These are phyloP conservation scores for Pleurostoma richardsiae DNA, from an alignment of 2,329 filamentous ascomycete genomes.

Conservation along the genomic window DNA sequence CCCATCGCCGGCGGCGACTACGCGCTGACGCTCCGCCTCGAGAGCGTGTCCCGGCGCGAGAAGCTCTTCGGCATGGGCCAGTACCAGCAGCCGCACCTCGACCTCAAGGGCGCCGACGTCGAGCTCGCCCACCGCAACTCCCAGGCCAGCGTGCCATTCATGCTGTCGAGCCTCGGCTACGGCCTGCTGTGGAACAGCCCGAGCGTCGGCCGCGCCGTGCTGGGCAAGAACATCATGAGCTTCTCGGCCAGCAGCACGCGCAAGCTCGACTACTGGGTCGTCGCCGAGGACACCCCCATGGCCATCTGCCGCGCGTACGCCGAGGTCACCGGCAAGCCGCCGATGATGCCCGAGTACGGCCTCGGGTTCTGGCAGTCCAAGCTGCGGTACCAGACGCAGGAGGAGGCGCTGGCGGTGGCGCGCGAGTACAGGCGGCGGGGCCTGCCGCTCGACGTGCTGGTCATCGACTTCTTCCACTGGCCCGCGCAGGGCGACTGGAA, in stretches of 20 bases:
- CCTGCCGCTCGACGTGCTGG: conserved; percentile 60
- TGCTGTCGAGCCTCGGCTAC: conserved; percentile 54
- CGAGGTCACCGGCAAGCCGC: conserved; percentile 50
- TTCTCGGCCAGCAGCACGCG: conserved; percentile 57
- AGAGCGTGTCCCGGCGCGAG: conserved; percentile 48
- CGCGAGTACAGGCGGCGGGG: conserved; percentile 51
- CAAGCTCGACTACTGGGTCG: conserved; percentile 59
- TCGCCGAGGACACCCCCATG: conserved; percentile 48
- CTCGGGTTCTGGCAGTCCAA: conserved; percentile 68
- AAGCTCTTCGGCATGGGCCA: conserved; percentile 67
- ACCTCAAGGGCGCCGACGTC: conserved; percentile 57
- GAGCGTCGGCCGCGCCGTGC: conserved; percentile 52
- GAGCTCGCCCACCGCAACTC: conserved; percentile 64
- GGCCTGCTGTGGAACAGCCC: conserved; percentile 66
- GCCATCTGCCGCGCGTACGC: conserved; percentile 54
- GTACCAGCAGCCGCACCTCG: conserved; percentile 59
- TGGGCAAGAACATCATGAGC: conserved; percentile 56
- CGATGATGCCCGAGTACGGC: conserved; percentile 65
- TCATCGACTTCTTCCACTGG: conserved; percentile 67
- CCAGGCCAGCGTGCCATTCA: conserved; percentile 60
- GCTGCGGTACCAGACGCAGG: conserved; percentile 60
- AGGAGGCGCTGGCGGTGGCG: conserved; percentile 55
- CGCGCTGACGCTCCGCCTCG: conserved; percentile 53
- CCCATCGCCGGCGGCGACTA: conserved; percentile 46
- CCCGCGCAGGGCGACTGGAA: conserved; percentile 62